Evolutionary conservation across 2,329 filamentous ascomycete species (phyloP).

Genomic region (Aschersonia sp.): DNA sequence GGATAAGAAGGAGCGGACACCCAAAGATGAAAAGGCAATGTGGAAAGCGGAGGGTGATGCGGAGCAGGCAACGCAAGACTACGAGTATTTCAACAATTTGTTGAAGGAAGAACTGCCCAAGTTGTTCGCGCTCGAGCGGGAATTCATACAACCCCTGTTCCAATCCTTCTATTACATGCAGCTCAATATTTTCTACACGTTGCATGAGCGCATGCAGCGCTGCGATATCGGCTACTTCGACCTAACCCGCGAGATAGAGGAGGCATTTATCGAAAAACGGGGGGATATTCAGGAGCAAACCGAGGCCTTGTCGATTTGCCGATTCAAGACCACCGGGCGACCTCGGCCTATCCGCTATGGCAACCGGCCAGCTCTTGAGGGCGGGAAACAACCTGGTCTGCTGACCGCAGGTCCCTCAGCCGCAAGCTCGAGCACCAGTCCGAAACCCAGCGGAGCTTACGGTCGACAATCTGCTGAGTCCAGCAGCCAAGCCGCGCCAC

Average conservation of each 20-base stretch:
- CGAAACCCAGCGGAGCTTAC: slow-evolving; percentile 18
- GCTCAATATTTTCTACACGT: slow-evolving; percentile 95
- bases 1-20: slow-evolving; percentile 90
- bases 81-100: slow-evolving; percentile 94
- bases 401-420: slow-evolving; percentile 30
- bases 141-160: slow-evolving; percentile 95
- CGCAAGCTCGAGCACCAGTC: slow-evolving; percentile 5
- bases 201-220: slow-evolving; percentile 95
- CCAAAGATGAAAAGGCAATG: slow-evolving; percentile 94
- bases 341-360: slow-evolving; percentile 44
- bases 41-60: slow-evolving; percentile 91
- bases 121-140: slow-evolving; percentile 74
- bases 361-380: slow-evolving; percentile 37
- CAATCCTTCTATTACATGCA: slow-evolving; percentile 99
- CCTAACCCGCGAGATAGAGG: slow-evolving; percentile 77
- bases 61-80: slow-evolving; percentile 86
- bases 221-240: slow-evolving; percentile 98
- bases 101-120: slow-evolving; percentile 92
- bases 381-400: slow-evolving; percentile 30
- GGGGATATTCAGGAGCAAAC: slow-evolving; percentile 73
- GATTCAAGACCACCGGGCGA: slow-evolving; percentile 79
- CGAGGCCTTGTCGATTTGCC: slow-evolving; percentile 74
- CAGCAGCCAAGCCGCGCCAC: slow-evolving; percentile 42
- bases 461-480: slow-evolving; percentile 22
- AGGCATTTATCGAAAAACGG: slow-evolving; percentile 77